These are phyloP conservation scores for Acacia concinna DNA, from an alignment of 331 rosid genomes.

Conservation along the genomic window DNA sequence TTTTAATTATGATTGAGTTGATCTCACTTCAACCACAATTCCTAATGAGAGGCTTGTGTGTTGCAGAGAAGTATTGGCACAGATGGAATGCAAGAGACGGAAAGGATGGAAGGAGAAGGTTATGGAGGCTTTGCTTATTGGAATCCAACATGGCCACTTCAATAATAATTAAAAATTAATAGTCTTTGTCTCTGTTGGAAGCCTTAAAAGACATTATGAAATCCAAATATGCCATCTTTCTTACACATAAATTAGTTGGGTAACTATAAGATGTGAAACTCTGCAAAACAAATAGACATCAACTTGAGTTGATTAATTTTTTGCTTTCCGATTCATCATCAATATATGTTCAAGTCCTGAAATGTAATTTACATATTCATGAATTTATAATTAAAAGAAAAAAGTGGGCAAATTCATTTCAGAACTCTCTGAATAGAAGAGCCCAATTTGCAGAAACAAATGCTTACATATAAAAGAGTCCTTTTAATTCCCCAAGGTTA, in stretches of 20 bases:
- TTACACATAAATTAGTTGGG: conserved; percentile 3
- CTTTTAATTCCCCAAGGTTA: neutral
- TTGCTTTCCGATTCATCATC: neutral
- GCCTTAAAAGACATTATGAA: neutral
- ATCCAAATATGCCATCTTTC: conserved; percentile 5
- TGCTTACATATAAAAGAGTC: neutral
- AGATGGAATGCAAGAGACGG: conserved; percentile 39
- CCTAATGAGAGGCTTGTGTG: conserved; percentile 24
- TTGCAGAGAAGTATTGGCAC: conserved; percentile 43
- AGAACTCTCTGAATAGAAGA: neutral
- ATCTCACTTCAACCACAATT: too few relatives aligned
- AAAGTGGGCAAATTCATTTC: neutral
- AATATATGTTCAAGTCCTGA: neutral
- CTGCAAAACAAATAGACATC: conserved; percentile 7
- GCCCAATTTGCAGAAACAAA: conserved; percentile 1
- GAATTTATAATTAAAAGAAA: neutral
- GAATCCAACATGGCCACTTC: conserved; percentile 37
- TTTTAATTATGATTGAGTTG: too few relatives aligned
- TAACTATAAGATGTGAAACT: conserved; percentile 15
- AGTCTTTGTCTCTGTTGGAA: neutral
- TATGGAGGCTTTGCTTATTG: conserved; percentile 35
- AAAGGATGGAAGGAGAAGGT: conserved; percentile 42
- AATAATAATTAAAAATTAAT: neutral
- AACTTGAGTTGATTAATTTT: neutral
- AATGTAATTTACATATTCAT: neutral